Evolutionary conservation across 371 early-diverging fungal species (phyloP).

Genomic region (Mortierella sp.): DNA sequence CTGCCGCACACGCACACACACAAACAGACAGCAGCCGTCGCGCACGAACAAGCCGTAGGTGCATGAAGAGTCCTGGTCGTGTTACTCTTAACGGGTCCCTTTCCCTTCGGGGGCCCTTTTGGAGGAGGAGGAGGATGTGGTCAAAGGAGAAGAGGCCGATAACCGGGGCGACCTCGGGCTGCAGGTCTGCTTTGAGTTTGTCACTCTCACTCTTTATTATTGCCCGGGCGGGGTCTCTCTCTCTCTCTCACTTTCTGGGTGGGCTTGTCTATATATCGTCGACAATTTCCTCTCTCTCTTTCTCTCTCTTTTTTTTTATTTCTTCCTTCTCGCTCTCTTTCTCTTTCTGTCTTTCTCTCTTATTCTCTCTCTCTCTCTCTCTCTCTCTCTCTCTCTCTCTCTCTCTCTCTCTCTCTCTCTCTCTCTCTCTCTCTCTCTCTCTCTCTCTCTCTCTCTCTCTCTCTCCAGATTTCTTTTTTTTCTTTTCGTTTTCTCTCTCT

Average conservation of each 20-base stretch:
- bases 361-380: background rate
- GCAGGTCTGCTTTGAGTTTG: background rate
- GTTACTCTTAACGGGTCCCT: too few species aligned
- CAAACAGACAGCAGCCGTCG: too few species aligned
- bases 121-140: too few species aligned
- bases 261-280: too few species aligned
- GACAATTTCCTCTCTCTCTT: background rate
- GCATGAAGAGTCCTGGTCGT: too few species aligned
- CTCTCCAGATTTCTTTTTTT: background rate
- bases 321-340: background rate
- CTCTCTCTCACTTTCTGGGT: background rate
- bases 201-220: background rate
- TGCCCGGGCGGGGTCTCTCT: background rate
- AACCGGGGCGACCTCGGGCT: too few species aligned
- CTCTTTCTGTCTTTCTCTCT: background rate
- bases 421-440: background rate
- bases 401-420: background rate
- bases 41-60: too few species aligned
- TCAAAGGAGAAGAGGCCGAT: too few species aligned
- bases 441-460: background rate
- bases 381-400: background rate
- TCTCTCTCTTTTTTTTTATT: slow-evolving; percentile 1
- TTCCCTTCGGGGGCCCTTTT: too few species aligned
- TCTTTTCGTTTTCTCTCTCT: background rate
- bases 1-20: too few species aligned